A percentile compares a stretch with the other conserved stretches of the same genome.
phyloP scores from a whole-genome alignment of 2,329 filamentous ascomycete genomes.

The Exophiala sp. region DNA sequence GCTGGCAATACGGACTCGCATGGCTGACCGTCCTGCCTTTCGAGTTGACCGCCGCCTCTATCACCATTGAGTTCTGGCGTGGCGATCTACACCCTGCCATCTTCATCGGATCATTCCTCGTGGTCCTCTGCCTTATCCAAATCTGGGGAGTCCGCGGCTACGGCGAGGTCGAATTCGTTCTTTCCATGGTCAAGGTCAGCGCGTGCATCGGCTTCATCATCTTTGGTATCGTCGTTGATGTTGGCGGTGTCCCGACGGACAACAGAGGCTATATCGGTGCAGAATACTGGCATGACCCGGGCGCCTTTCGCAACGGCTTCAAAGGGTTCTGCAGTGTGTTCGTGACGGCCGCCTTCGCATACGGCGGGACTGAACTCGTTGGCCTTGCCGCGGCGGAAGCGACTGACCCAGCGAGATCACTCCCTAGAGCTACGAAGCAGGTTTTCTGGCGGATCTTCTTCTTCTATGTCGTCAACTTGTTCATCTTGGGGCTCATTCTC shows the following conservation, averaged over 20 bases:
- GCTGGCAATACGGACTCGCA: constrained; percentile 59
- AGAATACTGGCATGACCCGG: constrained; percentile 55
- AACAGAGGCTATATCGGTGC: constrained; percentile 31
- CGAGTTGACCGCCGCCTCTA: constrained; percentile 74
- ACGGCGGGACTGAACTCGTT: constrained; percentile 53
- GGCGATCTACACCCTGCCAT: constrained; percentile 34
- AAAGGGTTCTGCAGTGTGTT: constrained; percentile 56
- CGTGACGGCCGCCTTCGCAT: constrained; percentile 54
- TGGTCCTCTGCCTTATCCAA: constrained; percentile 70
- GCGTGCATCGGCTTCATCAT: constrained; percentile 51
- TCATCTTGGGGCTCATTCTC: constrained; percentile 46
- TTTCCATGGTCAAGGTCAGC: constrained; percentile 73
- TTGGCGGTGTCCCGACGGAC: constrained; percentile 39
- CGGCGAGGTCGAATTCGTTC: constrained; percentile 77
- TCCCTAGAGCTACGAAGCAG: constrained; percentile 48
- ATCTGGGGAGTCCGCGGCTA: constrained; percentile 79
- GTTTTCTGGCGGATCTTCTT: constrained; percentile 51
- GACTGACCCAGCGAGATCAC: constrained; percentile 48
- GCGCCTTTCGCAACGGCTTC: constrained; percentile 48
- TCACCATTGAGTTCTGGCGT: constrained; percentile 72
- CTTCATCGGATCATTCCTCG: constrained; percentile 69
- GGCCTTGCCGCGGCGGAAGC: constrained; percentile 53
- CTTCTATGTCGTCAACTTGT: constrained; percentile 48
- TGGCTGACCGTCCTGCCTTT: constrained; percentile 79
- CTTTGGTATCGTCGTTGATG: constrained; percentile 15